A percentile compares a stretch with the other conserved stretches of the same genome.
Conservation (phyloP, 306 rosid genomes). For the Sicyos edulis region DNA sequence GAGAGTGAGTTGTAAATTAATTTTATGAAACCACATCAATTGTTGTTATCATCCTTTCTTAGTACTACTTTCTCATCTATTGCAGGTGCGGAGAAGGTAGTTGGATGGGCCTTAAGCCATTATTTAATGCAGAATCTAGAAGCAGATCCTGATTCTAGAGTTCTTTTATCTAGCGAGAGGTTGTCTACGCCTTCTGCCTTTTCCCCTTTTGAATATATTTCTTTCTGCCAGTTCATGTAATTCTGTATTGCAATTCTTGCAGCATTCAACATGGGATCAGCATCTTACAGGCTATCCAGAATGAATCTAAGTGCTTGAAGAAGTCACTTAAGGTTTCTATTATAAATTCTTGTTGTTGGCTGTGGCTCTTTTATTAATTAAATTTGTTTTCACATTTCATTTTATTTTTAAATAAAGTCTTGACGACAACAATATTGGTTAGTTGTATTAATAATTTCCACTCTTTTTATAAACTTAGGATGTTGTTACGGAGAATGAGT, state of each 20-base stretch:
- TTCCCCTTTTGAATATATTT: constrained; percentile 11
- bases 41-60: constrained; percentile 16
- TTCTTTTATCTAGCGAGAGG: constrained; percentile 77
- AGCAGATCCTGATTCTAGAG: constrained; percentile 62
- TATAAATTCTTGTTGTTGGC: constrained; percentile 23
- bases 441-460: constrained; percentile 24
- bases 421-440: background rate
- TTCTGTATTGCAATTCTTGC: constrained; percentile 47
- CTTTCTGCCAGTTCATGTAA: constrained; percentile 31
- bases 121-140: constrained; percentile 82
- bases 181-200: constrained; percentile 31
- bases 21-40: constrained; percentile 13
- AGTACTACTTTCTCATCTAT: constrained; percentile 30
- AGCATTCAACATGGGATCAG: constrained; percentile 83
- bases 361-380: constrained; percentile 22
- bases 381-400: background rate
- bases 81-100: constrained; percentile 94
- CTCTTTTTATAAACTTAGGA: constrained; percentile 59
- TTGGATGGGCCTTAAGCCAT: constrained; percentile 97
- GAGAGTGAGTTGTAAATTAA: constrained; percentile 60
- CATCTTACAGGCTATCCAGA: constrained; percentile 81
- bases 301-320: constrained; percentile 88
- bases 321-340: constrained; percentile 91
- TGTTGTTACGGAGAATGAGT: constrained; percentile 93
- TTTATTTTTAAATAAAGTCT: constrained; percentile 3